These are phyloP conservation scores for Aegilops bicornis DNA, from an alignment of 176 grass and related monocot species.

Conservation along the genomic window DNA sequence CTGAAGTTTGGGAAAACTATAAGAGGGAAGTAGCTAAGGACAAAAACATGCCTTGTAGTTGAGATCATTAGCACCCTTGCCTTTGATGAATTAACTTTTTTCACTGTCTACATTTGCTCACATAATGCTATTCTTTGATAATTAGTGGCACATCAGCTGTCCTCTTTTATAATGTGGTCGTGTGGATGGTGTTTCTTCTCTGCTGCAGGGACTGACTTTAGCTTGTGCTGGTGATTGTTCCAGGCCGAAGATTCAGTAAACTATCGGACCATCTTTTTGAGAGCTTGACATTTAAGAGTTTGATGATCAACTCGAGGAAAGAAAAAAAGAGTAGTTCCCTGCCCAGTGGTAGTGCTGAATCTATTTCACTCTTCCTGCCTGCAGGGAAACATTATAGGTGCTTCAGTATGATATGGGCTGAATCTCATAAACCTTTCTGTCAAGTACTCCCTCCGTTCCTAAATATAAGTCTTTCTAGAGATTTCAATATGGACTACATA, in stretches of 20 bases:
- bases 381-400: not conserved
- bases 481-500: too few species aligned
- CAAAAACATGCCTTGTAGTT: slow-evolving; percentile 15
- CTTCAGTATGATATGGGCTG: not conserved
- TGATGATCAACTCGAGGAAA: not conserved
- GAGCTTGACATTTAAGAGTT: not conserved
- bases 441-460: too few species aligned
- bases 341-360: too few species aligned
- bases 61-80: not conserved
- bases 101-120: not conserved
- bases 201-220: not conserved
- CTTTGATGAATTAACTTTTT: not conserved
- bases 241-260: not conserved
- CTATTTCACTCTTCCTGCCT: too few species aligned
- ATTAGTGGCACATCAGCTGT: not conserved
- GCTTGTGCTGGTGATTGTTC: not conserved
- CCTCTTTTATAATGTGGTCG: not conserved
- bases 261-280: not conserved
- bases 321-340: too few species aligned
- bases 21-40: slow-evolving; percentile 32
- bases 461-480: too few species aligned
- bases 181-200: slow-evolving; percentile 3
- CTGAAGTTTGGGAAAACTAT: slow-evolving; percentile 50
- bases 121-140: not conserved
- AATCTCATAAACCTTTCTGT: not conserved